Evolutionary conservation across 805 yeast genomes (phyloP).

Genomic region (Tetrapisispora iriomotensis): DNA sequence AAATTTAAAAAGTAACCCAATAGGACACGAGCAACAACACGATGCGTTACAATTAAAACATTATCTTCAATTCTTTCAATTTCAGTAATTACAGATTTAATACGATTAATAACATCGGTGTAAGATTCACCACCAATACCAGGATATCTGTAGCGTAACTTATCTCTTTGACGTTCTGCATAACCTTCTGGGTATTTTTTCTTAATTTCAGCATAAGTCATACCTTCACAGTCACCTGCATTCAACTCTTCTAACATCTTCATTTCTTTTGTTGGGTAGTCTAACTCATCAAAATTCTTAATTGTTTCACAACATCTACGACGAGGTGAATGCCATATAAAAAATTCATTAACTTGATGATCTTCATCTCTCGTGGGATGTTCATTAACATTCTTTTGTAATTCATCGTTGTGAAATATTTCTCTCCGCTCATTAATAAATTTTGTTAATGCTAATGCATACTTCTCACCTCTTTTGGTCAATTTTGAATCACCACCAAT

Average conservation of each 20-base stretch:
- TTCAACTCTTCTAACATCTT: constrained; percentile 89
- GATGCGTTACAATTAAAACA: constrained; percentile 70
- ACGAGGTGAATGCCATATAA: constrained; percentile 91
- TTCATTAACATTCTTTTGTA: constrained; percentile 30
- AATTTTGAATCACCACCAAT: constrained; percentile 88
- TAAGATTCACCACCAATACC: constrained; percentile 97
- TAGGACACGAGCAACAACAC: constrained; percentile 82
- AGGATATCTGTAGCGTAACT: constrained; percentile 82
- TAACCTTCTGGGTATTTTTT: constrained; percentile 66
- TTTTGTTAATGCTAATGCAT: constrained; percentile 59
- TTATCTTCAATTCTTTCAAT: constrained; percentile 87
- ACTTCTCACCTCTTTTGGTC: constrained; percentile 69
- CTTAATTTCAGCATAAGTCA: constrained; percentile 85
- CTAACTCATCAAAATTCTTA: constrained; percentile 59
- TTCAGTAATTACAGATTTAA: constrained; percentile 84
- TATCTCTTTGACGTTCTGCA: constrained; percentile 62
- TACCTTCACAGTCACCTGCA: constrained; percentile 85
- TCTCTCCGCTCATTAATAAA: constrained; percentile 65
- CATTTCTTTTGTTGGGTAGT: constrained; percentile 75
- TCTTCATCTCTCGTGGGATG: constrained; percentile 29
- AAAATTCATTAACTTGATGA: constrained; percentile 49
- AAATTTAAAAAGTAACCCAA: constrained; percentile 84
- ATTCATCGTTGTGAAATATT: constrained; percentile 53
- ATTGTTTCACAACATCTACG: constrained; percentile 72
- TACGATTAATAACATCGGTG: constrained; percentile 81